Base-by-base conservation (phyloP, 257 asterid species). In the Rubia yunnanensis region DNA sequence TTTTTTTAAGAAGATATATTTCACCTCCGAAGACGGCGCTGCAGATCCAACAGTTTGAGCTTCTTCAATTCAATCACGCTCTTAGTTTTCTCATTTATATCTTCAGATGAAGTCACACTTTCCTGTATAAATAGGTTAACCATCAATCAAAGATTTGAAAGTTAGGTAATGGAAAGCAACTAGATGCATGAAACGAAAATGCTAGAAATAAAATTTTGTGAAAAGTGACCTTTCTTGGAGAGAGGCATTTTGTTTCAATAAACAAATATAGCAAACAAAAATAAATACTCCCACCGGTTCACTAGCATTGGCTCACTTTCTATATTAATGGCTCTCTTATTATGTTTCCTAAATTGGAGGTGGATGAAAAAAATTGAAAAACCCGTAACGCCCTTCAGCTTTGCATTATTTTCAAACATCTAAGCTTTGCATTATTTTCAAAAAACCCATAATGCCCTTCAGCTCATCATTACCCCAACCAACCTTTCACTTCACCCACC, bases 41-140 rank as follows among this genome's bases (percentile, higher is more conserved):
- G 99, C 80, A 94, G 82, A 74, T 86, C 95, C 83, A 94, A 82
- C 85, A 94, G 78, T 87, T 94, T 96, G 65, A 94, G 94, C 83
- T 94, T 90, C 79, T 94, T 94, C 86, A 90, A 70, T 73, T 94
- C 99, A 78, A 94, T 94, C 64, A 94, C 96, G 77, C 97, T 94
- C 80, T 81, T 94, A 20, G 99, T 94, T 80, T 94, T 94, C 17
- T 95, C 96, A 70, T 87, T 90, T 53, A 83, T 88, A 78, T 94
- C 89, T 75, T 87, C 96, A 28, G 97, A 94, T 48, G 96, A 90
- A 81, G 94, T 86, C 73, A 88, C 96, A 74, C 74, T 80, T 71
- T 88, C 96, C 99, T 94, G 87, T 68, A 76, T 68, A 30, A 10
- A 61, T 28, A 24, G 60, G 63, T n/a, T 24, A 11, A 60, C 5